phyloP scores from a whole-genome alignment of 2,329 filamentous ascomycete species.

The Cercospora sp. region DNA sequence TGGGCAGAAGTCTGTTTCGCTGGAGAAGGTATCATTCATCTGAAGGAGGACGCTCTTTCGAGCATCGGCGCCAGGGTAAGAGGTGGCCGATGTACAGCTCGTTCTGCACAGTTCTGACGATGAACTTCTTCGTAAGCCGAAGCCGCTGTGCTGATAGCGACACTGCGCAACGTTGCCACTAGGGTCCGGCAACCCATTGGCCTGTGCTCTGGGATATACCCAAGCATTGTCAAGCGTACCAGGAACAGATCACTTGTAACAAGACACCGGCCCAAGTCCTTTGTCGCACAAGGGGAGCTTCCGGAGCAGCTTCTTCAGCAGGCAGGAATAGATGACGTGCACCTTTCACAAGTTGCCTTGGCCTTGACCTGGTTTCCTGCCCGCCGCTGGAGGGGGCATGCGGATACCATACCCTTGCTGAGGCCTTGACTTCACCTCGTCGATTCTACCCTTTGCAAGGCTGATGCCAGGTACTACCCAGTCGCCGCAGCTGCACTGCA shows the following conservation, averaged over 20 bases:
- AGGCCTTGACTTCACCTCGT: conserved; percentile 57
- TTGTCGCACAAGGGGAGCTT: neutral
- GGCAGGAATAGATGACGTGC: conserved; percentile 3
- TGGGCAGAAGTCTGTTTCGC: neutral
- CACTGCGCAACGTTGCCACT: neutral
- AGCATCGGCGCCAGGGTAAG: neutral
- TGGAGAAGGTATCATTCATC: neutral
- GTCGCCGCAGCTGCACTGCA: conserved; percentile 84
- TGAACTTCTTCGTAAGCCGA: neutral
- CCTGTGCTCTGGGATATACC: neutral
- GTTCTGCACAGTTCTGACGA: neutral
- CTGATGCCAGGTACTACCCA: conserved; percentile 93
- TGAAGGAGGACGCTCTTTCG: neutral
- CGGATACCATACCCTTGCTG: conserved; percentile 39
- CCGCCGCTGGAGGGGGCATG: conserved; percentile 34
- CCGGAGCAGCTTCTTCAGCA: neutral
- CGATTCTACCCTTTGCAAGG: conserved; percentile 77
- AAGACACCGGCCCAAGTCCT: neutral
- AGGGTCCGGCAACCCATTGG: neutral
- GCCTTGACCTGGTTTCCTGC: conserved; percentile 18
- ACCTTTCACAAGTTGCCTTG: conserved; percentile 25
- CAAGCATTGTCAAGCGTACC: neutral
- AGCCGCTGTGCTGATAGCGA: neutral
- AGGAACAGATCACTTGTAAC: neutral
- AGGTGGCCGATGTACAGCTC: neutral